phyloP scores from a whole-genome alignment of 2,329 filamentous ascomycete species.

The Didymella exigua region DNA sequence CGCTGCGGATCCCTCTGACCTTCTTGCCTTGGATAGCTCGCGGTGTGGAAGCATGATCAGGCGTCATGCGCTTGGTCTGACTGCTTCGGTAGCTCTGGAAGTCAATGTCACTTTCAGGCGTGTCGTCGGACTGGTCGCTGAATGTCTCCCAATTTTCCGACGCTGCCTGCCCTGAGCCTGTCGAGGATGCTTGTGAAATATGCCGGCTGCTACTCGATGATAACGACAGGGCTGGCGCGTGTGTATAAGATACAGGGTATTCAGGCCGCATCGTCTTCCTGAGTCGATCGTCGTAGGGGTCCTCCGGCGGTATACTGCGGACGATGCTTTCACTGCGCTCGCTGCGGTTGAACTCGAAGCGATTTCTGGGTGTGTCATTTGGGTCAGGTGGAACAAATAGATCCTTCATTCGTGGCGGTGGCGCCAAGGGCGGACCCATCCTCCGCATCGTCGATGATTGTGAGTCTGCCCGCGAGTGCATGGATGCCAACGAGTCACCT shows the following conservation, averaged over 20 bases:
- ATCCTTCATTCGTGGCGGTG: constrained; percentile 91
- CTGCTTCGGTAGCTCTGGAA: constrained; percentile 78
- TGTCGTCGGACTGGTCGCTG: constrained; percentile 77
- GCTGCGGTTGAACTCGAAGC: constrained; percentile 46
- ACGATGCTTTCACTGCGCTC: constrained; percentile 64
- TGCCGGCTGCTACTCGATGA: constrained; percentile 60
- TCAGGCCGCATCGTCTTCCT: constrained; percentile 37
- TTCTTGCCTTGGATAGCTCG: constrained; percentile 45
- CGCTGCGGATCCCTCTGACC: constrained; percentile 53
- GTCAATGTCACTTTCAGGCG: constrained; percentile 71
- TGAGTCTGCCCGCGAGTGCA: constrained; percentile 36
- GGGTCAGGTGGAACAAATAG: constrained; percentile 63
- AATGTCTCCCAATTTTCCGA: constrained; percentile 99
- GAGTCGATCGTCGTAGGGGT: constrained; percentile 71
- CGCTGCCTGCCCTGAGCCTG: constrained; percentile 64
- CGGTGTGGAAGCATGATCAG: constrained; percentile 43
- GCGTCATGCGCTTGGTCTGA: constrained; percentile 66
- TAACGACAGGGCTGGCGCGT: constrained; percentile 28
- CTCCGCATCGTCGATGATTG: constrained; percentile 39
- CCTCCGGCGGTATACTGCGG: constrained; percentile 71
- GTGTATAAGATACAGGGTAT: constrained; percentile 34
- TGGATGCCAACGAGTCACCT: constrained; percentile 11
- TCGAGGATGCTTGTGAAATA: constrained; percentile 64
- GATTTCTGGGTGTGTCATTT: constrained; percentile 52
- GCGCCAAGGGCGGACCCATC: constrained; percentile 58